These are phyloP conservation scores for Quercus parvula DNA, from an alignment of 306 rosid species.

Conservation along the genomic window DNA sequence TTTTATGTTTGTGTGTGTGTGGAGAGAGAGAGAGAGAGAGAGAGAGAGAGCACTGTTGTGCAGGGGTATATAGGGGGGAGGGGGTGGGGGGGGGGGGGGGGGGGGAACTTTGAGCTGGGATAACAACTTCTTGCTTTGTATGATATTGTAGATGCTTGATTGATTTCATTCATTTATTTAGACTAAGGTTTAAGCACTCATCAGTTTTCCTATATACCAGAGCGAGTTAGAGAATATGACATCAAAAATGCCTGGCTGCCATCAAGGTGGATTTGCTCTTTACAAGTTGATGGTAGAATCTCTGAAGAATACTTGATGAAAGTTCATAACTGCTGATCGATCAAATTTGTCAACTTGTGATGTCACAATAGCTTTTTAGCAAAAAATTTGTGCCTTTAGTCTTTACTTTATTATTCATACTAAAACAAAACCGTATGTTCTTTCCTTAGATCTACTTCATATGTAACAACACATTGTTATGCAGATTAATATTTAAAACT, in stretches of 20 bases:
- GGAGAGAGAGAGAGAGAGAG: no score
- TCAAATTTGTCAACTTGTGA: neutral
- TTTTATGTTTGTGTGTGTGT: no score
- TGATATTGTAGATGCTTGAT: neutral
- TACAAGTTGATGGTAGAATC: conserved; percentile 70
- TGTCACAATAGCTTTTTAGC: conserved; percentile 8
- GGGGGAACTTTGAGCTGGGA: neutral
- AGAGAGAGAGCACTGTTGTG: neutral
- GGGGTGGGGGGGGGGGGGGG: neutral
- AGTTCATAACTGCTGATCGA: conserved; percentile 16
- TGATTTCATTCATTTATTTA: neutral
- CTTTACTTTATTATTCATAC: neutral
- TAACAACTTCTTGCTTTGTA: neutral
- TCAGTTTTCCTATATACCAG: conserved; percentile 46
- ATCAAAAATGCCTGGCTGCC: conserved; percentile 92
- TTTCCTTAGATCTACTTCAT: no score
- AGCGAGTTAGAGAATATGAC: conserved; percentile 64
- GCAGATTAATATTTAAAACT: no score
- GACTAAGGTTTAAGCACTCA: conserved; percentile 19
- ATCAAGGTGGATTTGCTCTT: conserved; percentile 80
- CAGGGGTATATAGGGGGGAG: neutral
- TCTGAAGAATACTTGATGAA: conserved; percentile 38
- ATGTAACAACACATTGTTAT: no score
- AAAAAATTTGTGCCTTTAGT: neutral
- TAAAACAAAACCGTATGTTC: no score